Base-by-base conservation (phyloP, 306 rosid genomes). In the Cicer arietinum region DNA sequence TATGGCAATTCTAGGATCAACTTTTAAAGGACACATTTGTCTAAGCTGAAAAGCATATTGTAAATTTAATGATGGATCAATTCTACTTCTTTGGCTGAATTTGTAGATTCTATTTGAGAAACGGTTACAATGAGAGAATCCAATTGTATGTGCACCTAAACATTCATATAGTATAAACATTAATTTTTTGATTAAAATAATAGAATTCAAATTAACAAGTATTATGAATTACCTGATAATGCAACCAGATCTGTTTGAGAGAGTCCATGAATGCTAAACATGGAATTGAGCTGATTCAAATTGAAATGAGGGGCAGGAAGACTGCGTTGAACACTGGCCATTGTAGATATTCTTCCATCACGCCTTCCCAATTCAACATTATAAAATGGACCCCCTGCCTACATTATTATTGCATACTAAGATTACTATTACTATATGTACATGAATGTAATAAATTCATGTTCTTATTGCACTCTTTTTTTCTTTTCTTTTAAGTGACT, bases 301-400 rank as follows among this genome's bases (percentile, higher is more conserved):
- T 73, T 82, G 67, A 81, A 85, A 0, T 76, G 83, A 10, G 97
- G 93, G 2, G 45, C 56, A 68, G 99, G 99, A 60, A 94, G 97
- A 77, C 69, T 88, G 44, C 40, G 87, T 14, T 78, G 80, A 48
- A 86, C 97, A 59, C 90, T 80, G 2, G 77, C 84, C 4, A 66
- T 78, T 0, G 95, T 87, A 1, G 97, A 91, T 37, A 82, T 46
- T 75, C 79, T 86, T 2, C 98, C 98, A 11, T 94, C 98, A 44
- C 82, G 85, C 78, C 98, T 84, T 73, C 98, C 97, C 77, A 89
- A 51, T 80, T 94, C 98, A 20, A 94, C 96, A 16, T 54, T 82
- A 82, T 94, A 91, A 61, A 14, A 85, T 18, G 97, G 95, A 1
- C 98, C 98, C 63, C 98, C 98, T 6, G 93, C 85, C 96, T 93